Base-by-base conservation (phyloP, 139 green algal genomes). In the Chlorella sorokiniana region DNA sequence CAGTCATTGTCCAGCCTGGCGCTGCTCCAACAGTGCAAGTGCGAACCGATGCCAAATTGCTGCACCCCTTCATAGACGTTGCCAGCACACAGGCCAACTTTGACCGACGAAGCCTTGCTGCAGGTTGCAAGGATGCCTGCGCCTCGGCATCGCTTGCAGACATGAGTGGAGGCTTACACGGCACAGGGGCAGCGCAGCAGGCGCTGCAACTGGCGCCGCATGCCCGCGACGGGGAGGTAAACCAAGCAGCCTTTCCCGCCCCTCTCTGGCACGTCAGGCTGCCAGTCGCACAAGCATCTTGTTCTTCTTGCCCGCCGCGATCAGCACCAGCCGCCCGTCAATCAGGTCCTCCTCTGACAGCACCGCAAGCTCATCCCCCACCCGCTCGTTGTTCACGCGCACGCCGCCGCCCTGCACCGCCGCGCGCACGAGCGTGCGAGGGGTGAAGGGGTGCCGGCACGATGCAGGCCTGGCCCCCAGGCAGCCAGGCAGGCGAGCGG, bases 241-340 rank as follows among this genome's bases (percentile, higher is more conserved):
- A 23, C 25, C 3, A 18, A 27, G 6, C n/a, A n/a, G 52, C 52
- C 9, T 20, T 23, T 23, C 2, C 5, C 52, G 25, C 52, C 61
- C n/a, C 27, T 3, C 33, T 68, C 35, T 20, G 16, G 14, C 3
- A 10, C 63, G 18, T 71, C 64, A 71, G 20, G 64, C 64, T 2
- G 79, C 76, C 40, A 98, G 73, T 1, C 88, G 86, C 52, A 99
- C 83, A 2, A 99, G 85, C 89, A 98, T 90, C 83, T 99, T 99
- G 89, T 99, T 99, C 89, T 99, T 99, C 91, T 99, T 99, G 35
- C 97, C 97, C 3, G 93, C 88, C 0, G 94, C 92, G 68, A 99
- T 64, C 70, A 99, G 91, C 81, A 98, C 62, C 85, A 99, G 87
- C 18, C 87, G 89, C 1, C 91, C 95, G 0, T 96, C 97, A 31